Evolutionary conservation across 2,329 filamentous ascomycete genomes (phyloP), one percentile per base, ranked within the genome.

Genomic region (Pleurostoma richardsiae): DNA sequence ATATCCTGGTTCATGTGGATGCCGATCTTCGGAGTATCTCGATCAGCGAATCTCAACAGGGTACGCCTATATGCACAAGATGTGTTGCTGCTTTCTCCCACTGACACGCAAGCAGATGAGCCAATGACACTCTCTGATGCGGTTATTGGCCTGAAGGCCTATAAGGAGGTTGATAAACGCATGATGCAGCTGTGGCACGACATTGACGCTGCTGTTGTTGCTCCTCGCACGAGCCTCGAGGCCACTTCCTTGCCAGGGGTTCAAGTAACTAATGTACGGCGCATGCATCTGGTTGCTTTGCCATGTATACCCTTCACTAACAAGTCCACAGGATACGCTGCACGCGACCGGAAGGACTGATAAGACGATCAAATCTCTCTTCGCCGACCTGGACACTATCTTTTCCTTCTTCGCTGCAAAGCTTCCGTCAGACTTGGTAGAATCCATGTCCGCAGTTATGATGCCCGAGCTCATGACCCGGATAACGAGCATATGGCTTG

Each of bases 401-500:
- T 69, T 84, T 42, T 56, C 60, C 1, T 84, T 80, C 54, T 61
- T 85, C 2, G 68, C 74, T 4, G 59, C 69, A 19, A 70, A 68
- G 39, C 62, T 86, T 1, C 80, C 82, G 1, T 47, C 67, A 7
- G 74, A 81, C 30, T 68, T 86, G 5, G 62, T 83, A 2, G 68
- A 73, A 41, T 73, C 80, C 1, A 68, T 96, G 2, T 86, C 87
- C 0, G 71, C 77, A 10, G 77, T 80, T 6, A 79, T 96, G 61
- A 79, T 96, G 63, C 83, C 83, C 0, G 74, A 79, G 38, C 66
- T 96, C 7, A 76, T 85, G 6, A 75, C 80, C 5, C 79, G 80
- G 27, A 73, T 96, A 8, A 84, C 90, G 39, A 77, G 77, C 4
- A 73, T 77, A 4, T 95, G 90, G 85, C 76, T 99, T 6, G 80